A percentile compares a stretch with the other conserved stretches of the same genome.
These are phyloP conservation scores for Durusdinium trenchii DNA, from an alignment of 73 alveolate species.

Conservation along the genomic window DNA sequence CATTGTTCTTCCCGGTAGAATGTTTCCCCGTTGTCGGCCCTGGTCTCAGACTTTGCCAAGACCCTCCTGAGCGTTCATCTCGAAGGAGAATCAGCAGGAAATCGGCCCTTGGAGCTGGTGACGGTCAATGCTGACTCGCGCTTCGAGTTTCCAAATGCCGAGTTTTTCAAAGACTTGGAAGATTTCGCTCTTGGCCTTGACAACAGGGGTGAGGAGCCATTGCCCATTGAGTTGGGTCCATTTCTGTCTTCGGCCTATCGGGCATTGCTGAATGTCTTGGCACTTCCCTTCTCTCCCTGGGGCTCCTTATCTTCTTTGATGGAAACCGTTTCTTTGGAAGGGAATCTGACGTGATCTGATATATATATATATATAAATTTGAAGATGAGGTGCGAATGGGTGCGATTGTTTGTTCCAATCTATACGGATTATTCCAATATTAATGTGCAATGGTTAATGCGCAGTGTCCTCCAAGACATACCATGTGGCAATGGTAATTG, in stretches of 20 bases:
- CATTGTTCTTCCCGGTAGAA: too few relatives aligned
- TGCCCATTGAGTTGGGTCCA: slow-evolving; percentile 24
- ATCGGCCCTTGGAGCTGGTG: slow-evolving; percentile 41
- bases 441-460: too few relatives aligned
- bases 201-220: neutral
- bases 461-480: too few relatives aligned
- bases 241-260: slow-evolving; percentile 22
- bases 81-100: neutral
- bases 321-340: neutral
- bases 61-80: neutral
- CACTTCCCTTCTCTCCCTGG: slow-evolving; percentile 50
- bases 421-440: too few relatives aligned
- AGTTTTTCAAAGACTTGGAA: slow-evolving; percentile 65
- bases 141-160: slow-evolving; percentile 56
- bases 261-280: slow-evolving; percentile 29
- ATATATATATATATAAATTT: too few relatives aligned
- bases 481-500: too few relatives aligned
- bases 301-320: neutral
- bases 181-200: slow-evolving; percentile 1
- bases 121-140: slow-evolving; percentile 36
- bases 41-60: slow-evolving; percentile 16
- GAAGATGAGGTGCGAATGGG: too few relatives aligned
- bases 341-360: neutral
- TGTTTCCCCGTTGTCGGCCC: neutral
- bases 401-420: too few relatives aligned